Evolutionary conservation across 2,329 filamentous ascomycete species (phyloP).

Genomic region (Ustulina deusta): DNA sequence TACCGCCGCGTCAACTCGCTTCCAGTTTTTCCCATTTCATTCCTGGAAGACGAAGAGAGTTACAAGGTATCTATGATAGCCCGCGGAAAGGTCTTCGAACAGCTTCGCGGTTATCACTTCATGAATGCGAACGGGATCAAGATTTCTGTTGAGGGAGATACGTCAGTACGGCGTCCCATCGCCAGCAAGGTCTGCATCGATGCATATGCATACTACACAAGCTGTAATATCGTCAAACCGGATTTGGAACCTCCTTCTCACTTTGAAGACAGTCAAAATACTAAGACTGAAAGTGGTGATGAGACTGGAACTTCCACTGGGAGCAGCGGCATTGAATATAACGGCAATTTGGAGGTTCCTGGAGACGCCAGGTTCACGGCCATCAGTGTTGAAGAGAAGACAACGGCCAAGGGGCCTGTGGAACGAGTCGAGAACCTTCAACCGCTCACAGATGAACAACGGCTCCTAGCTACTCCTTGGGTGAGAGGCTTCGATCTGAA

Average conservation of each 20-base stretch:
- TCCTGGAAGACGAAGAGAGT: slow-evolving; percentile 42
- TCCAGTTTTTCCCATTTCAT: slow-evolving; percentile 50
- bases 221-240: slow-evolving; percentile 49
- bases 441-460: slow-evolving; percentile 52
- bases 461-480: slow-evolving; percentile 54
- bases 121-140: slow-evolving; percentile 49
- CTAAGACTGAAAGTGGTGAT: slow-evolving; percentile 3
- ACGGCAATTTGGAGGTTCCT: not conserved
- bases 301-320: not conserved
- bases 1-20: slow-evolving; percentile 47
- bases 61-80: slow-evolving; percentile 47
- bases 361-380: slow-evolving; percentile 29
- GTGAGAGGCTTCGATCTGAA: slow-evolving; percentile 55
- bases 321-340: not conserved
- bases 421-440: slow-evolving; percentile 46
- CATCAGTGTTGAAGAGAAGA: slow-evolving; percentile 27
- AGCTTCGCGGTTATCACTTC: slow-evolving; percentile 51
- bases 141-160: slow-evolving; percentile 45
- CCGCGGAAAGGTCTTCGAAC: slow-evolving; percentile 51
- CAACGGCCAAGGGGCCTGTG: slow-evolving; percentile 23
- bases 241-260: slow-evolving; percentile 42
- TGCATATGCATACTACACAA: slow-evolving; percentile 53
- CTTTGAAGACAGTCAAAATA: slow-evolving; percentile 26
- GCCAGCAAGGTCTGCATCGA: slow-evolving; percentile 53
- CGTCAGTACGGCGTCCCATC: slow-evolving; percentile 45